Base-by-base conservation (phyloP, 768 basidiomycete species). In the Chalciporus piperatus region DNA sequence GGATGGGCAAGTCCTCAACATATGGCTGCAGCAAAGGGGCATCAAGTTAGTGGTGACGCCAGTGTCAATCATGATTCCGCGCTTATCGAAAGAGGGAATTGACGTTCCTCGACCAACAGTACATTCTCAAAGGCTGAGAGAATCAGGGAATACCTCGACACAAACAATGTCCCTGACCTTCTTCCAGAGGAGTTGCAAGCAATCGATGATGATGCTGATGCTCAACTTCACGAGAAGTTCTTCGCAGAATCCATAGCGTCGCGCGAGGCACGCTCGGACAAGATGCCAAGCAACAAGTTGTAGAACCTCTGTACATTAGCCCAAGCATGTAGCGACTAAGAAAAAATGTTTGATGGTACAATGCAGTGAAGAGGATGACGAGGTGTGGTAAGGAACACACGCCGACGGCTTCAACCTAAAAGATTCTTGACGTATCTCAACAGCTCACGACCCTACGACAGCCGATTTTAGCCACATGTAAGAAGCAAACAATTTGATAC, bases 361-460 rank as follows among this genome's bases (percentile, higher is more conserved):
- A 23, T 14, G 33, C 5, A 22, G 45, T 28, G 10, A 41, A 14
- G 47, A 38, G 11, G 19, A 19, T 9, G 47, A 43, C 19, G 39
- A 52, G 20, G 14, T 12, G 13, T 14, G 2, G 16, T 32, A 20
- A 30, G 10, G 5, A 17, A n/a, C 17, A 17, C 10, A 46, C 19
- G 22, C 47, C 27, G 10, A 45, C 22, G 20, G 19, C n/a, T 20
- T 80, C 61, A 88, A 45, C 83, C 78, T 54, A 89, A 66, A 10
- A 89, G 68, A 22, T 76, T 77, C 59, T 81, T 85, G 35, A 92
- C 87, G 66, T 91, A 91, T 64, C 73, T 79, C 56, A 91, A 62
- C 50, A 91, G 64, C 46, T 90, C 87, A 55, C 76, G 80, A 8
- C 85, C 85, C 87, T 90, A 25, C 25, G 46, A 55, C 39, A 22